phyloP scores from a whole-genome alignment of 2,329 filamentous ascomycete genomes.

The Drechslerella stenobrocha region DNA sequence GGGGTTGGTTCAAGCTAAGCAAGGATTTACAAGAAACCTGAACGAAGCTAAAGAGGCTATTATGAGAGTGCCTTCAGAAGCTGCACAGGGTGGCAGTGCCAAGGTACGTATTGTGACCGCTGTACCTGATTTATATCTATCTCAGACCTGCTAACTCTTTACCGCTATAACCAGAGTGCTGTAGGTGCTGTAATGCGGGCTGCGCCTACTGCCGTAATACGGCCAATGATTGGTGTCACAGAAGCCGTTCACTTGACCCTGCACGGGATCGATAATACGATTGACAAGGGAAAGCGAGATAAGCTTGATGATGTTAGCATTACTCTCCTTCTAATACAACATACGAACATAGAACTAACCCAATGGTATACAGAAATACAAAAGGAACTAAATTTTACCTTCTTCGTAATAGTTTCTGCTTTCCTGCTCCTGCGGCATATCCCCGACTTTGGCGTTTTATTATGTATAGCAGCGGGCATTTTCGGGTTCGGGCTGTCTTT shows the following conservation, averaged over 20 bases:
- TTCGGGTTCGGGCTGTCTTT: neutral
- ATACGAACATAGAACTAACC: constrained; percentile 7
- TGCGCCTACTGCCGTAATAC: constrained; percentile 88
- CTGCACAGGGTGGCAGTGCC: constrained; percentile 82
- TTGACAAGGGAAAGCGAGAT: constrained; percentile 80
- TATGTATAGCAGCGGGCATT: neutral
- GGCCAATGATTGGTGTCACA: constrained; percentile 85
- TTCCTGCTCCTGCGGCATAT: neutral
- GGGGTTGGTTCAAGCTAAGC: constrained; percentile 79
- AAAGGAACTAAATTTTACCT: constrained; percentile 23
- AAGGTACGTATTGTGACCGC: constrained; percentile 47
- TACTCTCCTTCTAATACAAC: constrained; percentile 12
- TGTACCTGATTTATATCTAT: constrained; percentile 5
- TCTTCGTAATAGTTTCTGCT: neutral
- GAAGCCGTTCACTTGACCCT: constrained; percentile 87
- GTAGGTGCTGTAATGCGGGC: constrained; percentile 76
- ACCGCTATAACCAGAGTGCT: constrained; percentile 62
- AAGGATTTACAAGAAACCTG: constrained; percentile 83
- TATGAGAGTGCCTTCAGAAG: constrained; percentile 88
- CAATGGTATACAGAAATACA: constrained; percentile 33
- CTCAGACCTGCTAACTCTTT: neutral
- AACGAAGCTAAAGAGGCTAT: constrained; percentile 84
- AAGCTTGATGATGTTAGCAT: constrained; percentile 85
- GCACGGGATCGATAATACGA: constrained; percentile 85
- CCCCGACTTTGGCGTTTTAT: constrained; percentile 1